Percentiles rank a stretch among this genome's conserved stretches.
Conservation (phyloP, 202 grass and related monocot species). For the Sporobolus alterniflorus region DNA sequence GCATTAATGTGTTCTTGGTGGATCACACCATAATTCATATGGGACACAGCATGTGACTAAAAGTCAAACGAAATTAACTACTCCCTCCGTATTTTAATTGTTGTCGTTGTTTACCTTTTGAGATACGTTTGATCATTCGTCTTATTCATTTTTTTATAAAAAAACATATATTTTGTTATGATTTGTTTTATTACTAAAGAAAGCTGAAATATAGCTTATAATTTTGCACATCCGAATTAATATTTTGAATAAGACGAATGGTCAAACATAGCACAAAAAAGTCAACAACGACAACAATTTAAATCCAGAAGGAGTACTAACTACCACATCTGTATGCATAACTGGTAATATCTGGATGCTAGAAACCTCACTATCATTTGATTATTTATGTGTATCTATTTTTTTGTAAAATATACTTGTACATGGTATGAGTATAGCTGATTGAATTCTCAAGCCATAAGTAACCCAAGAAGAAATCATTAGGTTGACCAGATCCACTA, state of each 20-base stretch:
- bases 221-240: too few species aligned
- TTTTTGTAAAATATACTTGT: not conserved
- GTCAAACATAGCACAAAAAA: too few species aligned
- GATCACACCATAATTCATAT: constrained; percentile 25
- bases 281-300: too few species aligned
- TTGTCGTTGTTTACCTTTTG: too few species aligned
- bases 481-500: not conserved
- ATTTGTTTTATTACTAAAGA: too few species aligned
- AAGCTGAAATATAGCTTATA: too few species aligned
- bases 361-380: not conserved
- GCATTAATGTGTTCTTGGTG: constrained; percentile 22
- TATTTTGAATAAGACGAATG: too few species aligned
- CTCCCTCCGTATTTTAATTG: too few species aligned
- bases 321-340: constrained; percentile 7
- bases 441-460: not conserved
- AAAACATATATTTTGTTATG: too few species aligned
- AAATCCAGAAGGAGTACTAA: too few species aligned
- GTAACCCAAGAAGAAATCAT: not conserved
- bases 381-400: not conserved
- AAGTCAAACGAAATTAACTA: constrained; percentile 29
- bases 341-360: not conserved
- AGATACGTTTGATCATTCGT: too few species aligned
- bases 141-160: too few species aligned
- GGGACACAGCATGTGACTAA: constrained; percentile 1
- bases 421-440: not conserved